Evolutionary conservation across 2,329 filamentous ascomycete genomes (phyloP).

Genomic region (Fusarium vanettenii): DNA sequence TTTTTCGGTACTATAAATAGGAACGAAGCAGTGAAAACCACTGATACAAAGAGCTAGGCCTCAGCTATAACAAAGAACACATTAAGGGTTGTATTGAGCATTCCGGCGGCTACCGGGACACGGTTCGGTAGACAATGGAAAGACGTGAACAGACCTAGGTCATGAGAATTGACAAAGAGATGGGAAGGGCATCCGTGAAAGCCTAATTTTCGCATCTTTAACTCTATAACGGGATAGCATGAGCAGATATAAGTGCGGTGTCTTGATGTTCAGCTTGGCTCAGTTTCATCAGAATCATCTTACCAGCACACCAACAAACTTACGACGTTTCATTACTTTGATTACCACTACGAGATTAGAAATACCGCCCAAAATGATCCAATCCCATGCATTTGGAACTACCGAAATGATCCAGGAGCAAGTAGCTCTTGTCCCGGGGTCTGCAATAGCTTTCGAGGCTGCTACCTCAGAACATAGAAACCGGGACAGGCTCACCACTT

Average conservation of each 20-base stretch:
- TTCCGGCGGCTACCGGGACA: not conserved
- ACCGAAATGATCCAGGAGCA: not conserved
- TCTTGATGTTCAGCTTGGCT: not conserved
- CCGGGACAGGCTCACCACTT: not conserved
- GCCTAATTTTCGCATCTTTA: not conserved
- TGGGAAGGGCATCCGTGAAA: not conserved
- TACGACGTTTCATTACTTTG: not conserved
- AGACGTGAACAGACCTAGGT: not conserved
- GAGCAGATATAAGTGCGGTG: not conserved
- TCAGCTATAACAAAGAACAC: too few relatives aligned
- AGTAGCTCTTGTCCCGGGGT: not conserved
- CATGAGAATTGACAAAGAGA: not conserved
- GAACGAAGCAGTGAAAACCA: too few relatives aligned
- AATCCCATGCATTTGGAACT: not conserved
- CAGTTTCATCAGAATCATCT: not conserved
- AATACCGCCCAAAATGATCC: not conserved
- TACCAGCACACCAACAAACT: not conserved
- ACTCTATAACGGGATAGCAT: not conserved
- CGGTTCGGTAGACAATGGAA: too few relatives aligned
- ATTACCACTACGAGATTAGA: not conserved
- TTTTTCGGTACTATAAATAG: not conserved
- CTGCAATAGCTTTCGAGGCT: not conserved
- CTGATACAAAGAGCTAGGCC: too few relatives aligned
- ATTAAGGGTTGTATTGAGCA: not conserved
- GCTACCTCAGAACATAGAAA: not conserved